A percentile compares a stretch with the other conserved stretches of the same genome.
These are phyloP conservation scores for Yamadazyma triangularis DNA, from an alignment of 1,139 yeast species.

Conservation along the genomic window DNA sequence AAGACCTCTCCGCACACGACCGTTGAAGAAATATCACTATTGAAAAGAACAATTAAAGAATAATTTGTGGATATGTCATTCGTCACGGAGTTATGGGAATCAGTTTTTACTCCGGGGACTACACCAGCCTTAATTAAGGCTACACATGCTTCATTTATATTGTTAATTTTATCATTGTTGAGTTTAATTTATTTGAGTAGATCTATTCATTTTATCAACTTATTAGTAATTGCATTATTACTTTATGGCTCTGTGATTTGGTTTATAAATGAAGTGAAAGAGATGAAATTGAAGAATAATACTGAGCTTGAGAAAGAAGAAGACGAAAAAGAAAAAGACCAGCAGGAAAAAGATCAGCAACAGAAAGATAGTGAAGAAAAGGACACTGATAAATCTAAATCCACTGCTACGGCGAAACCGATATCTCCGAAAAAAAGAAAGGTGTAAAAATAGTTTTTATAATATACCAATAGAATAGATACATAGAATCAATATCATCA, in stretches of 20 bases:
- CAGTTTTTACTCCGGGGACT: constrained; percentile 92
- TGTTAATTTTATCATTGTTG: constrained; percentile 42
- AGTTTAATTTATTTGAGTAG: constrained; percentile 58
- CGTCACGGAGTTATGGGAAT: constrained; percentile 76
- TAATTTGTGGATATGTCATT: constrained; percentile 45
- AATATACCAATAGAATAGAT: no score
- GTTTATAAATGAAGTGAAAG: constrained; percentile 73
- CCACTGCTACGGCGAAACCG: neutral
- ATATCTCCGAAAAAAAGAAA: no score
- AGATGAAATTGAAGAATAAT: constrained; percentile 34
- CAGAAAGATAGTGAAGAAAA: constrained; percentile 1
- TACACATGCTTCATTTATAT: constrained; percentile 30
- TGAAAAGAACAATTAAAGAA: no score
- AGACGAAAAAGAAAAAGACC: constrained; percentile 2
- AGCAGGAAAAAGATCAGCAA: constrained; percentile 2
- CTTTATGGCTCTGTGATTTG: constrained; percentile 82
- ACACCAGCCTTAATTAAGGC: constrained; percentile 83
- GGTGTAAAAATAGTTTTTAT: no score
- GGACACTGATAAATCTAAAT: constrained; percentile 1
- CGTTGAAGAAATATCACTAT: no score
- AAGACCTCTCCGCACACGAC: no score
- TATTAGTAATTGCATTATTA: constrained; percentile 62
- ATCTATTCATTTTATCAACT: constrained; percentile 73
- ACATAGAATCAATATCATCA: no score
- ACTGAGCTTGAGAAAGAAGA: constrained; percentile 13